These are phyloP conservation scores for Cerrena zonata DNA, from an alignment of 1,284 basidiomycete species.

Conservation along the genomic window DNA sequence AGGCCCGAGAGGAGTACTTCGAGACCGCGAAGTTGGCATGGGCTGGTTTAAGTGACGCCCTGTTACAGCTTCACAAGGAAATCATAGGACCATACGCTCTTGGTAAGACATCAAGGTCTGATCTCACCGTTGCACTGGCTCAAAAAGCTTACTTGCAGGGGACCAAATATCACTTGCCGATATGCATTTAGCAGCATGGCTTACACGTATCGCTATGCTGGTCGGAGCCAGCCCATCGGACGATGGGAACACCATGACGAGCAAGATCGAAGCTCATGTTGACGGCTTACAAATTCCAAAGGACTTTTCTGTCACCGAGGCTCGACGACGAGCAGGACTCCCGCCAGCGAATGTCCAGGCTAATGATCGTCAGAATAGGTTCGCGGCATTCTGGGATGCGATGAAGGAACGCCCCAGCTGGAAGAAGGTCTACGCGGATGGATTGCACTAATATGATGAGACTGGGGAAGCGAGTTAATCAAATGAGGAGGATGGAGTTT, in stretches of 20 bases:
- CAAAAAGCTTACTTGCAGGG: constrained; percentile 35
- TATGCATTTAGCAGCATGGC: constrained; percentile 75
- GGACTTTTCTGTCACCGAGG: constrained; percentile 34
- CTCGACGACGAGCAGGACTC: constrained; percentile 26
- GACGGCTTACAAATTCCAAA: constrained; percentile 43
- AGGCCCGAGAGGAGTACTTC: constrained; percentile 32
- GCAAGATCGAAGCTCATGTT: constrained; percentile 47
- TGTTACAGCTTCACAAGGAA: constrained; percentile 47
- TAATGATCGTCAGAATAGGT: constrained; percentile 34
- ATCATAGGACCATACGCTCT: constrained; percentile 69
- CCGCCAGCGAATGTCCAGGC: constrained; percentile 18
- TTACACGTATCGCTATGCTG: constrained; percentile 57
- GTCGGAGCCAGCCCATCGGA: constrained; percentile 47
- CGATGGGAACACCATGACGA: constrained; percentile 43
- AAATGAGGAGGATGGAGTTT: too few species aligned
- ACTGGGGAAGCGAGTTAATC: background rate
- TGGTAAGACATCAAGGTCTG: constrained; percentile 35
- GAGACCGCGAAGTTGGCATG: constrained; percentile 34
- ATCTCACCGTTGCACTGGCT: background rate
- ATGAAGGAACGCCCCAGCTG: constrained; percentile 63
- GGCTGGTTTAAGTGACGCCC: constrained; percentile 40
- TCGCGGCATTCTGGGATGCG: constrained; percentile 63
- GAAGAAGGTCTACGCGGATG: constrained; percentile 55
- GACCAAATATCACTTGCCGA: constrained; percentile 79
- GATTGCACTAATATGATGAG: constrained; percentile 34